A percentile compares a stretch with the other conserved stretches of the same genome.
Conservation (phyloP, 768 basidiomycete species). For the Inosperma sp. region DNA sequence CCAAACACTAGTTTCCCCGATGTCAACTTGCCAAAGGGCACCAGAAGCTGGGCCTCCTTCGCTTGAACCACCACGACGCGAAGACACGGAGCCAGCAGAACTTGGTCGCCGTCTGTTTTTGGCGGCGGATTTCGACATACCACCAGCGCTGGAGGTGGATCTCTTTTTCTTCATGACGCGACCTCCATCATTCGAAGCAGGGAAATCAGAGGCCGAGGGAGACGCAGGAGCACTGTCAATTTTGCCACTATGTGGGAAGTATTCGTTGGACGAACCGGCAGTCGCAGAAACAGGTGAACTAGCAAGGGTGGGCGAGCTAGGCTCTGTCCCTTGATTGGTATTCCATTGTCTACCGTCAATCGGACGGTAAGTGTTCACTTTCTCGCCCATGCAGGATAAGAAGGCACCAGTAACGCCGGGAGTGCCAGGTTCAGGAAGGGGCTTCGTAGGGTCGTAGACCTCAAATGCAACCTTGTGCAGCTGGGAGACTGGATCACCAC, state of each 20-base stretch:
- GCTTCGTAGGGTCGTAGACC: constrained; percentile 70
- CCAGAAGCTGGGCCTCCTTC: constrained; percentile 71
- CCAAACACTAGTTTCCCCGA: constrained; percentile 92
- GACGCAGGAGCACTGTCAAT: constrained; percentile 66
- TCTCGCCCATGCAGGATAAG: constrained; percentile 89
- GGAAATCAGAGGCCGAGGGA: constrained; percentile 63
- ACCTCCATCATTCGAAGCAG: constrained; percentile 72
- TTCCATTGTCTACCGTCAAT: constrained; percentile 82
- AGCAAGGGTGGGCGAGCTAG: constrained; percentile 58
- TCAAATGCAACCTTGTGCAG: constrained; percentile 95
- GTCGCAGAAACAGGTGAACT: constrained; percentile 68
- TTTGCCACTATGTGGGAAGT: constrained; percentile 51
- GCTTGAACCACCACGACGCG: constrained; percentile 62
- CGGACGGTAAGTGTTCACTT: constrained; percentile 86
- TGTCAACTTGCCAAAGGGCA: constrained; percentile 84
- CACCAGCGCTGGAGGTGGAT: constrained; percentile 68
- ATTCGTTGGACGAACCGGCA: constrained; percentile 57
- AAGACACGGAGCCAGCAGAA: constrained; percentile 68
- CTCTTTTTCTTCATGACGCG: constrained; percentile 77
- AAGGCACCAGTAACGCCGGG: constrained; percentile 79
- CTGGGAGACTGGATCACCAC: constrained; percentile 92
- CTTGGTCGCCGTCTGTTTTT: constrained; percentile 70
- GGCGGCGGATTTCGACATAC: constrained; percentile 45
- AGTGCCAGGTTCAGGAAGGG: constrained; percentile 68
- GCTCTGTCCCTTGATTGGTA: constrained; percentile 35